Evolutionary conservation across 768 basidiomycete species (phyloP), one percentile per base, ranked within the genome.

Genomic region (Polyporus arcularius): DNA sequence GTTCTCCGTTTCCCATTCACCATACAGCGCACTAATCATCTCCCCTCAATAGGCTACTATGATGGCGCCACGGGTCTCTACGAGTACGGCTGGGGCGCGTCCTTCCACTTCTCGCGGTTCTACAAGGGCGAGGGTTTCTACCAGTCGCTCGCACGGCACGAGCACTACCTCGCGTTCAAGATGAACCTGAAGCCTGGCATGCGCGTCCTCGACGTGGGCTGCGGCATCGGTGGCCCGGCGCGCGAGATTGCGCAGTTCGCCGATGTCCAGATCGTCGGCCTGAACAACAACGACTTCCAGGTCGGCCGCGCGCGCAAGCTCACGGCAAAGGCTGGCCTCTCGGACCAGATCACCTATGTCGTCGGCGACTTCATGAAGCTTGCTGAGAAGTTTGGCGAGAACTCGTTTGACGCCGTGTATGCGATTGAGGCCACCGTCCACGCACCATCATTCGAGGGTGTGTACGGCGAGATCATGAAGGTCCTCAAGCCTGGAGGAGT

Each of bases 311-410:
- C 96, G 15, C 81, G 83, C 59, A 84, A 81, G 73, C 94, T 97
- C 75, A 92, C 96, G 55, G 79, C 82, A 70, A 79, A 80, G 59
- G 89, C 86, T 26, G 92, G 89, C 1, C 80, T 98, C 46, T 81
- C 87, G 63, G 78, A 86, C 58, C 88, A 90, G 74, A 83, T 98
- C 42, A 80, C 82, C 42, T 98, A 90, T 71, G 88, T 87, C 57
- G 90, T 91, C 76, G 96, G 94, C 26, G 96, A 99, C 74, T 99
- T 99, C 71, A 98, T 97, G 95, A 92, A 94, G 73, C 80, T 99
- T 46, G 75, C 76, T 1, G 93, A 97, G 72, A 86, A 89, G 70
- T 98, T 99, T 74, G 96, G 96, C 39, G 89, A 92, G 74, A 87
- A 89, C 70, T 87, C 84, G 54, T 98, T 98, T 69, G 97, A 99